phyloP scores from a whole-genome alignment of 441 rosid species.

The Erodium trifolium region DNA sequence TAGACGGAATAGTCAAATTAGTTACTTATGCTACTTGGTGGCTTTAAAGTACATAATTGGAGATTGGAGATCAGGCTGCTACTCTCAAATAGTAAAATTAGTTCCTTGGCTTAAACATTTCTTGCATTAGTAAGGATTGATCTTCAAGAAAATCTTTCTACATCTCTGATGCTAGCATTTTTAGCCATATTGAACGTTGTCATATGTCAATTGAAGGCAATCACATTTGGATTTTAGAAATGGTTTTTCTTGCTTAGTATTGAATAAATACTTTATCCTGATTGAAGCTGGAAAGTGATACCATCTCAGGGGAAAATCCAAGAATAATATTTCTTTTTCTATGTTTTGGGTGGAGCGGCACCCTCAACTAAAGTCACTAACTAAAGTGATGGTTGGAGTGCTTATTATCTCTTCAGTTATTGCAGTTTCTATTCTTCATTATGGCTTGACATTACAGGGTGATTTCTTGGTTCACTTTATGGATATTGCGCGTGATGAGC shows the following conservation, averaged over 20 bases:
- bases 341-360: neutral
- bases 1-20: neutral
- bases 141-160: no score
- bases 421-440: conserved; percentile 13
- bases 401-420: conserved; percentile 8
- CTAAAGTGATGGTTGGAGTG: neutral
- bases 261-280: neutral
- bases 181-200: no score
- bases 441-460: conserved; percentile 44
- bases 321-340: neutral
- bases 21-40: neutral
- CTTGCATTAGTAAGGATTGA: neutral
- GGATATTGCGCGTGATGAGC: conserved; percentile 97
- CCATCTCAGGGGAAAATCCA: neutral
- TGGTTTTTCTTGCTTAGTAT: neutral
- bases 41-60: neutral
- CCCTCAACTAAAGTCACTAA: neutral
- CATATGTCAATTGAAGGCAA: no score
- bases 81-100: neutral
- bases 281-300: neutral
- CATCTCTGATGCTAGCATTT: no score
- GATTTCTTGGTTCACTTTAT: conserved; percentile 96
- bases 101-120: neutral
- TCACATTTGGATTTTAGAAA: no score
- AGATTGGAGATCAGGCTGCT: neutral